Evolutionary conservation across 2,329 filamentous ascomycete genomes (phyloP).

Genomic region (Aspergillus ustus): DNA sequence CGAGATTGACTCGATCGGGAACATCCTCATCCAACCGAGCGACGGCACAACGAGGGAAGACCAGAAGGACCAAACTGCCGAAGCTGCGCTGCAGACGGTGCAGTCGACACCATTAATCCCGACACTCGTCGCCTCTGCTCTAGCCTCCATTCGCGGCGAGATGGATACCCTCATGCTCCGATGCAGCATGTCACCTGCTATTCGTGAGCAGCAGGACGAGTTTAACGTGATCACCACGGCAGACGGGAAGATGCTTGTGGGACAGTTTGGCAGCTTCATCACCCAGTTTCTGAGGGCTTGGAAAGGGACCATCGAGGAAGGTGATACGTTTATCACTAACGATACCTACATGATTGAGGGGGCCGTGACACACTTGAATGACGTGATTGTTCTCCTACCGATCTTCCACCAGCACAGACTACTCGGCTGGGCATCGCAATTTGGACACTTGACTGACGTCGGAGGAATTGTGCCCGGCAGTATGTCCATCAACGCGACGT

Average conservation of each 20-base stretch:
- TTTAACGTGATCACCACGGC: slow-evolving; percentile 59
- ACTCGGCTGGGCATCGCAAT: slow-evolving; percentile 57
- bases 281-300: slow-evolving; percentile 52
- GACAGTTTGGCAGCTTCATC: slow-evolving; percentile 58
- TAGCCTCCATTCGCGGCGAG: slow-evolving; percentile 53
- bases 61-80: slow-evolving; percentile 36
- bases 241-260: slow-evolving; percentile 56
- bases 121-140: slow-evolving; percentile 50
- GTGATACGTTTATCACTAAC: slow-evolving; percentile 57
- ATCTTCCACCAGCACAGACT: slow-evolving; percentile 52
- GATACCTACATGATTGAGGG: slow-evolving; percentile 56
- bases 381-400: slow-evolving; percentile 55
- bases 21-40: slow-evolving; percentile 53
- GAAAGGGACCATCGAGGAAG: slow-evolving; percentile 55
- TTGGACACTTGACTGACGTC: slow-evolving; percentile 55
- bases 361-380: slow-evolving; percentile 56
- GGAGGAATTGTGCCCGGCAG: slow-evolving; percentile 55
- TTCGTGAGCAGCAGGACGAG: slow-evolving; percentile 57
- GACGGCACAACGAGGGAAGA: slow-evolving; percentile 29
- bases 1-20: slow-evolving; percentile 54
- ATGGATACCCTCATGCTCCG: slow-evolving; percentile 59
- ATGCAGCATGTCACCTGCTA: slow-evolving; percentile 56
- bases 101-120: slow-evolving; percentile 49
- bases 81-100: slow-evolving; percentile 41
- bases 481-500: slow-evolving; percentile 55